These are phyloP conservation scores for Microcyclospora tardicrescens DNA, from an alignment of 2,329 filamentous ascomycete species.

Conservation along the genomic window DNA sequence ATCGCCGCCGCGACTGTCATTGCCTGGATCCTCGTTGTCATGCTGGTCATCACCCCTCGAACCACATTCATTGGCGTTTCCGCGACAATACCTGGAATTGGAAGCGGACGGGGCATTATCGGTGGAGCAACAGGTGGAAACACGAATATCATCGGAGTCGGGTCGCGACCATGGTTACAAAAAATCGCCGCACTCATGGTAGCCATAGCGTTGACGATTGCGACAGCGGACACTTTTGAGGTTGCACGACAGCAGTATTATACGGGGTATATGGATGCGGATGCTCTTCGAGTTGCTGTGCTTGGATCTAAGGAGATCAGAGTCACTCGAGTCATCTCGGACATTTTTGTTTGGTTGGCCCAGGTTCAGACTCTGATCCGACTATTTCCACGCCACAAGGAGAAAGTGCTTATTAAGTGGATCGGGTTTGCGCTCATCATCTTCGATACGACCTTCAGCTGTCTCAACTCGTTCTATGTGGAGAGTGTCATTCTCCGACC, in stretches of 20 bases:
- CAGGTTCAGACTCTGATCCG: slow-evolving; percentile 95
- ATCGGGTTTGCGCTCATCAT: slow-evolving; percentile 88
- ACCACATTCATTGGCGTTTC: slow-evolving; percentile 77
- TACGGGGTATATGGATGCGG: slow-evolving; percentile 66
- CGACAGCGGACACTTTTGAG: slow-evolving; percentile 78
- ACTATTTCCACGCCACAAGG: slow-evolving; percentile 87
- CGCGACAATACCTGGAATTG: slow-evolving; percentile 31
- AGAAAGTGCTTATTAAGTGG: slow-evolving; percentile 99
- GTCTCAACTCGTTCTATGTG: slow-evolving; percentile 71
- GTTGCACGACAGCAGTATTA: slow-evolving; percentile 74
- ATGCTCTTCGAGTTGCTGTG: slow-evolving; percentile 61
- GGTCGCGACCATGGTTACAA: slow-evolving; percentile 86
- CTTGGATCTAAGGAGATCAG: slow-evolving; percentile 77
- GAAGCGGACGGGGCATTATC: slow-evolving; percentile 70
- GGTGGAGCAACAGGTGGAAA: slow-evolving; percentile 55
- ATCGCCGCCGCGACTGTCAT: slow-evolving; percentile 84
- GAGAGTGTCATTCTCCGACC: slow-evolving; percentile 46
- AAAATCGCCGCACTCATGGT: slow-evolving; percentile 51
- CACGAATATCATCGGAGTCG: slow-evolving; percentile 64
- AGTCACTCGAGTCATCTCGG: slow-evolving; percentile 81
- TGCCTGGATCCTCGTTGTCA: slow-evolving; percentile 82
- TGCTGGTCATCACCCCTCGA: slow-evolving; percentile 87
- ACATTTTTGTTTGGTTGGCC: slow-evolving; percentile 92
- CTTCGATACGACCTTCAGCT: slow-evolving; percentile 80
- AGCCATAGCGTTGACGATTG: slow-evolving; percentile 78